These are phyloP conservation scores for Boletus barrowsii DNA, from an alignment of 768 basidiomycete species.

Conservation along the genomic window DNA sequence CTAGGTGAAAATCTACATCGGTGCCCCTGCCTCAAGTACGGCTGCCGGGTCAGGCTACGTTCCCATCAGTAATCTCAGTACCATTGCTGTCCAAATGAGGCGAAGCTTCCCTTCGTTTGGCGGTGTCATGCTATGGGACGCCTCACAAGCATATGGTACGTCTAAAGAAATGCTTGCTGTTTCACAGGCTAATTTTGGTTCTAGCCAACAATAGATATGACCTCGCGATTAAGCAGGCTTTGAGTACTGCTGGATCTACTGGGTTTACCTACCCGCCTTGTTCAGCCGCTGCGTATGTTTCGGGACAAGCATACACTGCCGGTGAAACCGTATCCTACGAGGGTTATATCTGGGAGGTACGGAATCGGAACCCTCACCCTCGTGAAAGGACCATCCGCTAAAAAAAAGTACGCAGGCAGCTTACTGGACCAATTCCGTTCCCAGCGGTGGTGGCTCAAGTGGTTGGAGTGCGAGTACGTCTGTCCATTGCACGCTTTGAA, in stretches of 20 bases:
- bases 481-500: not conserved
- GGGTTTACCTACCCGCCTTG: constrained; percentile 66
- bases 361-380: constrained; percentile 1
- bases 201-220: constrained; percentile 58
- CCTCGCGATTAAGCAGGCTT: constrained; percentile 55
- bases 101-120: constrained; percentile 42
- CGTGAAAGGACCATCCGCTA: not conserved
- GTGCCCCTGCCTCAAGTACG: constrained; percentile 39
- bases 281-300: constrained; percentile 49
- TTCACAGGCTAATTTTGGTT: constrained; percentile 6
- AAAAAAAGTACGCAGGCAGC: constrained; percentile 46
- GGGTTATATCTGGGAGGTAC: constrained; percentile 66
- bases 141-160: constrained; percentile 39
- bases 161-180: not conserved
- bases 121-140: constrained; percentile 45
- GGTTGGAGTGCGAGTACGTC: constrained; percentile 65
- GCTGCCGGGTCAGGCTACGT: constrained; percentile 42
- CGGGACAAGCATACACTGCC: constrained; percentile 49
- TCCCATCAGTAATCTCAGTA: constrained; percentile 30
- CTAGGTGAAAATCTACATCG: constrained; percentile 43
- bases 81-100: constrained; percentile 33
- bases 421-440: constrained; percentile 51
- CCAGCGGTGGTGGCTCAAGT: constrained; percentile 45
- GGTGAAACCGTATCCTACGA: constrained; percentile 52
- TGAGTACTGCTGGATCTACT: constrained; percentile 60